These are phyloP conservation scores for Erysimum cheiri DNA, from an alignment of 441 rosid genomes.

Conservation along the genomic window DNA sequence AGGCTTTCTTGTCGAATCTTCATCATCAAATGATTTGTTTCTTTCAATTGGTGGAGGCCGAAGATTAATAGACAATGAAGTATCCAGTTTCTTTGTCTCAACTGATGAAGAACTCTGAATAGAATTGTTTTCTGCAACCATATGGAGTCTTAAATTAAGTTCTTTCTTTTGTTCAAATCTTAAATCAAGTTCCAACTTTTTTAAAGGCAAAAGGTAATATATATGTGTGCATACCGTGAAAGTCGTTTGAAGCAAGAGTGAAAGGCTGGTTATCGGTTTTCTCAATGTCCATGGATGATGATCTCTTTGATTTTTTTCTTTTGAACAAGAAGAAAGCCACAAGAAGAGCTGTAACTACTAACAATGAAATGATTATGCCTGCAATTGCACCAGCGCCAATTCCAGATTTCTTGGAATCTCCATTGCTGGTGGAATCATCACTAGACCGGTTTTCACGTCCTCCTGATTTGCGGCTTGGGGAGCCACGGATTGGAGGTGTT, in stretches of 20 bases:
- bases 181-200: neutral
- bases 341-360: constrained; percentile 70
- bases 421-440: constrained; percentile 42
- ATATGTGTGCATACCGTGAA: constrained; percentile 53
- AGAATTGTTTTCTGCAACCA: constrained; percentile 74
- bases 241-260: constrained; percentile 69
- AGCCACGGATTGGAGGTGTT: constrained; percentile 71
- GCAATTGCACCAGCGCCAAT: constrained; percentile 90
- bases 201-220: neutral
- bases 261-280: constrained; percentile 75
- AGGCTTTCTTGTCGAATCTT: constrained; percentile 65
- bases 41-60: constrained; percentile 95
- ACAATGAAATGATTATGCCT: constrained; percentile 80
- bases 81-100: constrained; percentile 69
- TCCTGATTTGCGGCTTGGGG: constrained; percentile 59
- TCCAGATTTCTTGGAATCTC: constrained; percentile 65
- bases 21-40: constrained; percentile 85
- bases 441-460: constrained; percentile 50
- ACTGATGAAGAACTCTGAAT: constrained; percentile 59
- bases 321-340: constrained; percentile 75
- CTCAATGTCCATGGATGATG: constrained; percentile 74
- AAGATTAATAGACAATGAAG: constrained; percentile 70
- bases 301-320: constrained; percentile 62
- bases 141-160: constrained; percentile 14
- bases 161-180: neutral